phyloP scores from a whole-genome alignment of 768 basidiomycete species.

The Auriculariales sp. region DNA sequence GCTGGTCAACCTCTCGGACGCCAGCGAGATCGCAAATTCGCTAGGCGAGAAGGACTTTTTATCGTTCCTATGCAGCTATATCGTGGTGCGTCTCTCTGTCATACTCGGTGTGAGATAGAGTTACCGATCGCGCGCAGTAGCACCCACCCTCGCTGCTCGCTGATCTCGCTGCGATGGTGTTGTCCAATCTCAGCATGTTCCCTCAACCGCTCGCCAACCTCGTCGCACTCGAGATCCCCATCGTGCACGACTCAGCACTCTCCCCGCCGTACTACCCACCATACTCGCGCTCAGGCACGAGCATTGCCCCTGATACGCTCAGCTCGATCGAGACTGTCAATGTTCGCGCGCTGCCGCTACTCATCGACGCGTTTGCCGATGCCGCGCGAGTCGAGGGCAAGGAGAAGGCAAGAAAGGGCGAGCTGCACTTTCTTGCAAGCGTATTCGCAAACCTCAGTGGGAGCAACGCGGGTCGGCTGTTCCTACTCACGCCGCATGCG shows the following conservation, averaged over 20 bases:
- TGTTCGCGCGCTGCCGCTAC: constrained; percentile 55
- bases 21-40: constrained; percentile 45
- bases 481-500: constrained; percentile 58
- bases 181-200: constrained; percentile 76
- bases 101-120: too few species aligned
- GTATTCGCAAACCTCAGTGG: constrained; percentile 86
- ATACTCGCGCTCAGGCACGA: constrained; percentile 69
- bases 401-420: constrained; percentile 40
- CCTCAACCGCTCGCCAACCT: constrained; percentile 45
- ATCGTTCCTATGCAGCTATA: constrained; percentile 75
- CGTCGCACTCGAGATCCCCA: constrained; percentile 47
- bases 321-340: constrained; percentile 38
- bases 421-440: constrained; percentile 81
- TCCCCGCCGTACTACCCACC: constrained; percentile 51
- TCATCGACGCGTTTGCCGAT: constrained; percentile 82
- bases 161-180: constrained; percentile 91
- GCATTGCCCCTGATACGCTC: constrained; percentile 57
- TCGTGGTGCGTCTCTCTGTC: constrained; percentile 44
- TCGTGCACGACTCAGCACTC: constrained; percentile 36
- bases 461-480: constrained; percentile 63
- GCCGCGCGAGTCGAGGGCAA: constrained; percentile 43
- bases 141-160: constrained; percentile 83
- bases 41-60: constrained; percentile 65
- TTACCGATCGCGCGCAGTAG: constrained; percentile 26
- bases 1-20: constrained; percentile 86